phyloP scores from a whole-genome alignment of 331 rosid species.

The Pyracantha coccinea region DNA sequence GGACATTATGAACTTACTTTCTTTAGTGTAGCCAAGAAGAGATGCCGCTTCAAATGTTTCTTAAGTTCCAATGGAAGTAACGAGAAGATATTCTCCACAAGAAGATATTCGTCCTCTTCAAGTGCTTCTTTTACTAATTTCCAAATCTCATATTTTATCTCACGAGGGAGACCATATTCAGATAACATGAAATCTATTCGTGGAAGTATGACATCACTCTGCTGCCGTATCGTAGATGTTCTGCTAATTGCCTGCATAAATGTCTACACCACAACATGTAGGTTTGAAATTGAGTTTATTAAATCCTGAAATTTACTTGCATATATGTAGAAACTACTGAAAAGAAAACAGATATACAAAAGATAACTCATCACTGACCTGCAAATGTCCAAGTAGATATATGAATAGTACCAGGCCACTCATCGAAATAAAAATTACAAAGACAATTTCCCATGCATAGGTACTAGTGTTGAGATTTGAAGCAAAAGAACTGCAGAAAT shows the following conservation, averaged over 20 bases:
- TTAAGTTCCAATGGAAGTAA: too few relatives aligned
- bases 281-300: background rate
- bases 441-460: background rate
- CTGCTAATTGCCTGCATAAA: background rate
- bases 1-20: background rate
- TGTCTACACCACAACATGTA: background rate
- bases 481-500: background rate
- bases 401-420: background rate
- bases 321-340: background rate
- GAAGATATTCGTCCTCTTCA: too few relatives aligned
- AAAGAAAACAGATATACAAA: background rate
- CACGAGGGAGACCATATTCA: too few relatives aligned
- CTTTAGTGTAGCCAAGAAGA: too few relatives aligned
- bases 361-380: background rate
- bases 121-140: too few relatives aligned
- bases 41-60: too few relatives aligned
- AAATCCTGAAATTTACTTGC: background rate
- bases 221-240: too few relatives aligned
- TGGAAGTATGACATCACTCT: fast-evolving
- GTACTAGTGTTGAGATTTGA: background rate
- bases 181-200: too few relatives aligned
- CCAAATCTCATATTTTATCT: too few relatives aligned
- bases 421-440: background rate
- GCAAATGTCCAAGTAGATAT: background rate
- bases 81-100: too few relatives aligned